Evolutionary conservation across 257 asterid genomes (phyloP).

Genomic region (Ballota nigra): DNA sequence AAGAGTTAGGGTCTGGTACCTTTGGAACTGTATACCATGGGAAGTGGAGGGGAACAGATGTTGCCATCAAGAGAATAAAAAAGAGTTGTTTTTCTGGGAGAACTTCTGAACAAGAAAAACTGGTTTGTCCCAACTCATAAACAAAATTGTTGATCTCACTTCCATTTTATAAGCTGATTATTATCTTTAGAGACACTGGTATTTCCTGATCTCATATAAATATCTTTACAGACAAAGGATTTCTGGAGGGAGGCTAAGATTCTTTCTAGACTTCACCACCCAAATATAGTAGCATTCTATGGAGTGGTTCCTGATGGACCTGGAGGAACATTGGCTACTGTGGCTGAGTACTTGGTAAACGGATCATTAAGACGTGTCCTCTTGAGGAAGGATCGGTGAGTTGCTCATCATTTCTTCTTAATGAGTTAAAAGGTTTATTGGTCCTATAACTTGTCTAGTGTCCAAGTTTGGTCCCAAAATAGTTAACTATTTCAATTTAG

Average conservation of each 20-base stretch:
- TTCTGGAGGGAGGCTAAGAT: conserved; percentile 95
- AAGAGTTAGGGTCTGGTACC: conserved; percentile 55
- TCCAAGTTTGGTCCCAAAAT: no score
- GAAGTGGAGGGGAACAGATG: conserved; percentile 61
- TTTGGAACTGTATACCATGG: conserved; percentile 60
- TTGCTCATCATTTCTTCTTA: neutral
- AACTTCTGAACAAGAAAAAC: conserved; percentile 50
- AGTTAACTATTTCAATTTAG: no score
- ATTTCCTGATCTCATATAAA: neutral
- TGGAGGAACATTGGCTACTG: conserved; percentile 79
- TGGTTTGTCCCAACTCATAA: conserved; percentile 36
- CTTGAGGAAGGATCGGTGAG: conserved; percentile 66
- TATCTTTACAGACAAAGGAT: conserved; percentile 55
- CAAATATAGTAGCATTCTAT: conserved; percentile 82
- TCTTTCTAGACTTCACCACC: conserved; percentile 85
- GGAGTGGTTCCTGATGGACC: conserved; percentile 95
- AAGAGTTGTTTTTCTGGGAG: conserved; percentile 49
- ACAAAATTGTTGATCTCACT: neutral
- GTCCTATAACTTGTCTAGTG: no score
- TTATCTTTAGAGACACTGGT: neutral
- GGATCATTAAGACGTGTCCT: conserved; percentile 80
- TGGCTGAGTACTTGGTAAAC: conserved; percentile 76
- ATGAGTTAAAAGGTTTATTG: no score
- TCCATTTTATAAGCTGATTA: neutral
- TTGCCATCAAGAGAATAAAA: conserved; percentile 53